phyloP scores from a whole-genome alignment of 768 basidiomycete species.

The Daedaleopsis nitida region DNA sequence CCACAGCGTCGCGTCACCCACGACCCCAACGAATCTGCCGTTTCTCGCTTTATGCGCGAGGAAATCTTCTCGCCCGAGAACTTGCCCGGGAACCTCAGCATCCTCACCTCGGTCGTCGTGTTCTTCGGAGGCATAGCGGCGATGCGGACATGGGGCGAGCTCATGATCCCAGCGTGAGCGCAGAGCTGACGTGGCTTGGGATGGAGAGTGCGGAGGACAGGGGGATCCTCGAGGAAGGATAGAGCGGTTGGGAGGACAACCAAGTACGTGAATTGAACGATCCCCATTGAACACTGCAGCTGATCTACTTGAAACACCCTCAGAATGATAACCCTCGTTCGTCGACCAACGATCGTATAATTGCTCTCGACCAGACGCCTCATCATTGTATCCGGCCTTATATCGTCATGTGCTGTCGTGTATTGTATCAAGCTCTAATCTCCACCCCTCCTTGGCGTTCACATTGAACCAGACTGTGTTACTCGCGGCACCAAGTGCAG shows the following conservation, averaged over 20 bases:
- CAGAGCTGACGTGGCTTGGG: neutral
- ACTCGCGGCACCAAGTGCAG: no score
- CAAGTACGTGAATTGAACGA: neutral
- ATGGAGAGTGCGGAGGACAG: neutral
- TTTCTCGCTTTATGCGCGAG: conserved; percentile 56
- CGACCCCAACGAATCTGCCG: conserved; percentile 65
- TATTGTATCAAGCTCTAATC: neutral
- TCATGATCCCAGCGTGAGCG: conserved; percentile 66
- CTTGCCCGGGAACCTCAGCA: conserved; percentile 70
- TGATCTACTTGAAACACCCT: neutral
- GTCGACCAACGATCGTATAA: neutral
- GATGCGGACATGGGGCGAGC: conserved; percentile 76
- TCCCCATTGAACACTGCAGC: neutral
- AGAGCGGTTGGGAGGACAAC: neutral
- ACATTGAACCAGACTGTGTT: no score
- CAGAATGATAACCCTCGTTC: neutral
- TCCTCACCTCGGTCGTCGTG: conserved; percentile 62
- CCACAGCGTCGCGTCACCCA: conserved; percentile 41
- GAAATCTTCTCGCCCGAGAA: conserved; percentile 77
- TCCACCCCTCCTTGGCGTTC: neutral
- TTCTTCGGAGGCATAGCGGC: conserved; percentile 72
- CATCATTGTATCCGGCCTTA: neutral
- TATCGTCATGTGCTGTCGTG: neutral
- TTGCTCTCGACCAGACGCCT: neutral
- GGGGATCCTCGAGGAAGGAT: neutral